Percentiles rank a stretch among this genome's conserved stretches.
Conservation (phyloP, 2,329 filamentous ascomycete species). For the Sarocladiaceae sp. region DNA sequence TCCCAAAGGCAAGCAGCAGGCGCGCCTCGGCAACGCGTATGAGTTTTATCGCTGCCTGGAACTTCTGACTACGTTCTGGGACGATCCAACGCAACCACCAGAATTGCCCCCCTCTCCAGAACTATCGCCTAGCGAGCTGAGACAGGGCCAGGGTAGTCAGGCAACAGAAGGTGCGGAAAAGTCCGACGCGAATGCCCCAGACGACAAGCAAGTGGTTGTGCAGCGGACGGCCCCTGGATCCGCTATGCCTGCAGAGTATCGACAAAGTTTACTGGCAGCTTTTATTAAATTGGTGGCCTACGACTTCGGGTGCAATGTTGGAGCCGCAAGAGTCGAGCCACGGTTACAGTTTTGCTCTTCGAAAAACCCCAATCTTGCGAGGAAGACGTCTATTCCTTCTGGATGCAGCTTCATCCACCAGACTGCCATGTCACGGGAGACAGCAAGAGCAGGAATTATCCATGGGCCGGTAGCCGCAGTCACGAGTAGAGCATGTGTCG, state of each 20-base stretch:
- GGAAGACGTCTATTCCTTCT: slow-evolving; percentile 51
- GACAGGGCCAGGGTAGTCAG: slow-evolving; percentile 9
- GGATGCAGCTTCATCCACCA: slow-evolving; percentile 56
- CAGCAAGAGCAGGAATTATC: slow-evolving; percentile 51
- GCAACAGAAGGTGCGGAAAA: slow-evolving; percentile 8
- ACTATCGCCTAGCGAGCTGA: slow-evolving; percentile 16
- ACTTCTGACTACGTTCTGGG: slow-evolving; percentile 53
- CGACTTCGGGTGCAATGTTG: slow-evolving; percentile 59
- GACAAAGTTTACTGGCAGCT: slow-evolving; percentile 49
- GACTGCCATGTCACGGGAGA: slow-evolving; percentile 51
- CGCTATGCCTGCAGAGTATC: slow-evolving; percentile 53
- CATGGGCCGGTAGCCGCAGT: slow-evolving; percentile 58
- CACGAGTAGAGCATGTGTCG: slow-evolving; percentile 48
- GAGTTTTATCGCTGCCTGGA: slow-evolving; percentile 62
- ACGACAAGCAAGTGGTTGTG: slow-evolving; percentile 13
- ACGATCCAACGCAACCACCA: slow-evolving; percentile 44
- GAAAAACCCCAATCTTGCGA: slow-evolving; percentile 16
- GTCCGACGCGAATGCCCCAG: slow-evolving; percentile 13
- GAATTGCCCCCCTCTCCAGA: slow-evolving; percentile 27
- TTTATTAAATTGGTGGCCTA: slow-evolving; percentile 61
- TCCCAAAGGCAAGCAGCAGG: slow-evolving; percentile 44
- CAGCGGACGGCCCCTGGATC: slow-evolving; percentile 42
- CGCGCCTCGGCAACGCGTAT: slow-evolving; percentile 56
- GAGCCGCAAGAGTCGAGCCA: slow-evolving; percentile 50
- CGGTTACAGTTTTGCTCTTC: slow-evolving; percentile 46